Evolutionary conservation across 1,139 yeast genomes (phyloP).

Genomic region (Saccharomyces hybrid): DNA sequence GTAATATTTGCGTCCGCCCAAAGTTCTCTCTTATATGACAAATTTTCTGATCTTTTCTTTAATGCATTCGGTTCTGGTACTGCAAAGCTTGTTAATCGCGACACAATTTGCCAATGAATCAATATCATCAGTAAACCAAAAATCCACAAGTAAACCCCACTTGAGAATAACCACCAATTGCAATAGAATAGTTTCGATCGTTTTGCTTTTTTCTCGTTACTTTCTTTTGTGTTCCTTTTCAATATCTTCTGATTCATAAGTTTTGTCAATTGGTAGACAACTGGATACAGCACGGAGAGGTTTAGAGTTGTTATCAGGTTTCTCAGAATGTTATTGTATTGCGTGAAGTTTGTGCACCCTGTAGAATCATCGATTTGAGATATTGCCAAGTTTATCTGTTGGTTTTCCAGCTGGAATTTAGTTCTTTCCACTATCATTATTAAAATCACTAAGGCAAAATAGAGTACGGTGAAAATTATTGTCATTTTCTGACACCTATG

Average conservation of each 20-base stretch:
- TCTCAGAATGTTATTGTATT: background rate
- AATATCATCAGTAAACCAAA: constrained; percentile 6
- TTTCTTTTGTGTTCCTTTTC: background rate
- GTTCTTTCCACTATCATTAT: background rate
- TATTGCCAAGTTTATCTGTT: background rate
- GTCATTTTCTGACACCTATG: background rate
- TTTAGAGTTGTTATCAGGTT: background rate
- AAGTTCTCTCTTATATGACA: background rate
- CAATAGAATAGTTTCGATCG: background rate
- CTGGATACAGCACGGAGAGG: background rate
- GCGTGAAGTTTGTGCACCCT: background rate
- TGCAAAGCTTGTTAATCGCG: constrained; percentile 1
- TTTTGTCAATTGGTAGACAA: background rate
- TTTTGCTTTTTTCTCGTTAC: background rate
- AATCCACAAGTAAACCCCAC: constrained; percentile 7
- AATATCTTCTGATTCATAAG: constrained; percentile 1
- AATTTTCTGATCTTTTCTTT: background rate
- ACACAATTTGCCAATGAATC: constrained; percentile 8
- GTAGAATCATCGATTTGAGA: background rate
- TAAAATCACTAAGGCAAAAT: background rate
- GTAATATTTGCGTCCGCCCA: background rate
- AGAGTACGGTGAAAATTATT: background rate
- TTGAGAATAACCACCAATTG: constrained; percentile 11
- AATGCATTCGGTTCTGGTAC: background rate
- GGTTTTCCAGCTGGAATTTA: background rate